Evolutionary conservation across 495 filamentous ascomycete genomes (phyloP).

Genomic region (Xylaria bambusicola): DNA sequence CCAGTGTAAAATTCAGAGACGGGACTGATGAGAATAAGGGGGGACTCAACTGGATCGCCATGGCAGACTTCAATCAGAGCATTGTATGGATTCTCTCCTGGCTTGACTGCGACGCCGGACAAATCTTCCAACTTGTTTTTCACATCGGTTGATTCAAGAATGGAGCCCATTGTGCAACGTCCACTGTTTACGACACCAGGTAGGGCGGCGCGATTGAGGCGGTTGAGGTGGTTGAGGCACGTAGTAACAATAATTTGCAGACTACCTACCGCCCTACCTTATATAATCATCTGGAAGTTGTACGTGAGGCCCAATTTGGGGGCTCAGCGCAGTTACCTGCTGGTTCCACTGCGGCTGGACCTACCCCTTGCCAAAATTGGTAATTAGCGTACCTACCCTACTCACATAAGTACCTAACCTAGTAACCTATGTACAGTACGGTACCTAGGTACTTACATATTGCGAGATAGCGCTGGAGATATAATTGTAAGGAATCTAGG

Average conservation of each 20-base stretch:
- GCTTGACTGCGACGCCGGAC: slow-evolving; percentile 50
- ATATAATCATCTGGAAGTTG: too few species aligned
- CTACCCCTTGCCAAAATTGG: too few species aligned
- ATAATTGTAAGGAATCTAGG: too few species aligned
- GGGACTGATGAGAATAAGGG: background rate
- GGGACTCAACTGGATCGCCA: slow-evolving; percentile 57
- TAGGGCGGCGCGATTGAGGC: background rate
- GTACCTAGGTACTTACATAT: too few species aligned
- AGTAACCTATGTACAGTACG: too few species aligned
- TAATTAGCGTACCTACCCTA: too few species aligned
- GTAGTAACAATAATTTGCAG: too few species aligned
- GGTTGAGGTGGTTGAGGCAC: background rate
- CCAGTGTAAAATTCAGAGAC: background rate
- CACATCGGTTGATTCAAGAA: slow-evolving; percentile 43
- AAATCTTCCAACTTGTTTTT: slow-evolving; percentile 59
- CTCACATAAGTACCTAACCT: too few species aligned
- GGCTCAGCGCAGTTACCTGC: background rate
- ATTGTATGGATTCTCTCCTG: slow-evolving; percentile 72
- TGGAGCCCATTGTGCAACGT: slow-evolving; percentile 34
- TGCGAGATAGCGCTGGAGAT: too few species aligned
- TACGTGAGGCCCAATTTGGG: background rate
- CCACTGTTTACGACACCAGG: background rate
- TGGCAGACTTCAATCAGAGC: slow-evolving; percentile 65
- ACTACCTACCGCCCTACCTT: too few species aligned
- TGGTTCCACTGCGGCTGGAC: slow-evolving; percentile 7